phyloP scores from a whole-genome alignment of 2,329 filamentous ascomycete species.

The Botrytis hyacinthi region DNA sequence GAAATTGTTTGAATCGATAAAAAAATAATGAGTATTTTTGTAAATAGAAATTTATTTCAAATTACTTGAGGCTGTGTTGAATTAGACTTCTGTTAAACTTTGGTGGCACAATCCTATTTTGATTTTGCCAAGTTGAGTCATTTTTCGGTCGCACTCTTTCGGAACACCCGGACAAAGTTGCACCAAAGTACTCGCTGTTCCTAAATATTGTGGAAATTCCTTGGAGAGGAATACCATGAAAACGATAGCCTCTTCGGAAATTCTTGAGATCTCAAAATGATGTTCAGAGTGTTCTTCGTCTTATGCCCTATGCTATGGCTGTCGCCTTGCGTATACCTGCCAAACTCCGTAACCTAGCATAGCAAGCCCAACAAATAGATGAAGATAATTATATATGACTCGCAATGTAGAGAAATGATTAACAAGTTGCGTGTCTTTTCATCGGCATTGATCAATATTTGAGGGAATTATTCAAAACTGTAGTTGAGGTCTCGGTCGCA shows the following conservation, averaged over 20 bases:
- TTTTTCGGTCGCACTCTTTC: constrained; percentile 6
- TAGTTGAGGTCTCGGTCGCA: constrained; percentile 15
- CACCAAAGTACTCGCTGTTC: neutral
- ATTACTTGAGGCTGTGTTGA: neutral
- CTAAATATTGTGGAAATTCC: neutral
- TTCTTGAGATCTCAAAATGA: neutral
- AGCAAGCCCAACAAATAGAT: neutral
- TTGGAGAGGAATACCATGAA: neutral
- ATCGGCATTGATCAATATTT: neutral
- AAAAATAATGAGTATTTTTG: neutral
- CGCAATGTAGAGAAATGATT: neutral
- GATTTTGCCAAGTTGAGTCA: constrained; percentile 4
- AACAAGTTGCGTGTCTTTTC: neutral
- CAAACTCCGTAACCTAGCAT: neutral
- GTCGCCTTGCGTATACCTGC: neutral
- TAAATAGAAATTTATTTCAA: neutral
- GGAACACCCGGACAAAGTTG: constrained; percentile 9
- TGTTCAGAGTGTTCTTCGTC: neutral
- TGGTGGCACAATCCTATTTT: constrained; percentile 12
- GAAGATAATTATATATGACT: neutral
- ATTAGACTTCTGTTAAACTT: neutral
- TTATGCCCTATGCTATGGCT: neutral
- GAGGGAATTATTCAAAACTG: neutral
- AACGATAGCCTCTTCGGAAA: neutral
- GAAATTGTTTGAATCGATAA: neutral